A percentile compares a stretch with the other conserved stretches of the same genome.
Conservation (phyloP, 257 asterid species). For the Verbena officinalis region DNA sequence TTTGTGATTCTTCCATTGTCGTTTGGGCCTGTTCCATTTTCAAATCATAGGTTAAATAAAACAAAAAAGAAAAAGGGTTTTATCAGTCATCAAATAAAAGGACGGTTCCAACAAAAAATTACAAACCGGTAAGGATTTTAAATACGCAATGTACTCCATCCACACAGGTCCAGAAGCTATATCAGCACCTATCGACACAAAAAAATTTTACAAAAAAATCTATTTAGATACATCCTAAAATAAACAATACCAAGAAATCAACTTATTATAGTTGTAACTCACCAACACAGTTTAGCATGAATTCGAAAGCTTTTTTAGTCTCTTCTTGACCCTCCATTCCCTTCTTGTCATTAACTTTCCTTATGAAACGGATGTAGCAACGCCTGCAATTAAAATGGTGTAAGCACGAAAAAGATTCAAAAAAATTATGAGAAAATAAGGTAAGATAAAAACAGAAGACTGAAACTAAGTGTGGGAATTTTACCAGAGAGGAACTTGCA, state of each 20-base stretch:
- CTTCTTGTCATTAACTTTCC: constrained; percentile 83
- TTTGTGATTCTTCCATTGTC: constrained; percentile 71
- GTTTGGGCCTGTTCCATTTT: constrained; percentile 70
- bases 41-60: constrained; percentile 24
- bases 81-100: too few species aligned
- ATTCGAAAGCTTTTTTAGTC: constrained; percentile 93
- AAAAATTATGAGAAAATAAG: not conserved
- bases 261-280: constrained; percentile 39
- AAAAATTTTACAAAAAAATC: not conserved
- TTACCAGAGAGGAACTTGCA: constrained; percentile 94
- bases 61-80: not conserved
- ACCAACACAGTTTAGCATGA: constrained; percentile 93
- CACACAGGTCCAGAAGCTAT: constrained; percentile 93
- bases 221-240: not conserved
- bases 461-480: not conserved
- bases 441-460: constrained; percentile 14
- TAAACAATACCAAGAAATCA: constrained; percentile 16
- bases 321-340: constrained; percentile 93
- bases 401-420: constrained; percentile 19
- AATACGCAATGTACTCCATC: constrained; percentile 89
- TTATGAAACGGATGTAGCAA: constrained; percentile 88
- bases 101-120: constrained; percentile 26
- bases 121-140: constrained; percentile 86
- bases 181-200: constrained; percentile 75
- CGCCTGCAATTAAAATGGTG: constrained; percentile 61